Percentiles rank a stretch among this genome's conserved stretches.
These are phyloP conservation scores for Suaeda aralocaspica DNA, from an alignment of 148 eudicot genomes.

Conservation along the genomic window DNA sequence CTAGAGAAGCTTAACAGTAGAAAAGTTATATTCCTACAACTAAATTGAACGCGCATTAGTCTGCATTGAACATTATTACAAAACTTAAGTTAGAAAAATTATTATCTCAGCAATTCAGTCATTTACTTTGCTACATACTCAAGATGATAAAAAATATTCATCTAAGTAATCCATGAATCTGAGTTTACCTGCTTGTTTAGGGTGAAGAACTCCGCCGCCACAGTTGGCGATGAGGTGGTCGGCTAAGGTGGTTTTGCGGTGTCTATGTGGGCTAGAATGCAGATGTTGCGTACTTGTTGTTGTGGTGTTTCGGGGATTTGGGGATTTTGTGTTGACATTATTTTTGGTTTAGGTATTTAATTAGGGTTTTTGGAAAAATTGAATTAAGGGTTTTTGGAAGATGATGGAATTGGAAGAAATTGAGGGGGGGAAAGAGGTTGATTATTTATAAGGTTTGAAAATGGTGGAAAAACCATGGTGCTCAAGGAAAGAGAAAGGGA, in stretches of 20 bases:
- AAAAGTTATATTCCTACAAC: too few species aligned
- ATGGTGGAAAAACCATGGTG: background rate
- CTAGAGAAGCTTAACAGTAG: too few species aligned
- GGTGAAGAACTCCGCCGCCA: slow-evolving; percentile 81
- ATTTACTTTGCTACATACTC: too few species aligned
- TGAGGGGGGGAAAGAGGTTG: background rate
- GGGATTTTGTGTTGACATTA: background rate
- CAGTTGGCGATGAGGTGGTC: slow-evolving; percentile 79
- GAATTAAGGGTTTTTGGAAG: too few species aligned
- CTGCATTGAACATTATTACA: too few species aligned
- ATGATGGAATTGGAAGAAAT: background rate
- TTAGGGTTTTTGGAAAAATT: background rate
- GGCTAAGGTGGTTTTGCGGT: slow-evolving; percentile 91
- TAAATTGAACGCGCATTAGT: too few species aligned
- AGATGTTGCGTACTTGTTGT: slow-evolving; percentile 60
- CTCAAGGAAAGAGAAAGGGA: background rate
- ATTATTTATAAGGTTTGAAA: background rate
- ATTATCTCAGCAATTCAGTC: too few species aligned
- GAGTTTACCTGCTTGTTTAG: slow-evolving; percentile 80
- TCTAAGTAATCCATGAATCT: slow-evolving; percentile 83
- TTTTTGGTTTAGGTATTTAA: background rate
- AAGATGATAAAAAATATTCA: too few species aligned
- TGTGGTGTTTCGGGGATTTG: slow-evolving; percentile 18
- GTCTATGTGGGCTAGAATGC: slow-evolving; percentile 94
- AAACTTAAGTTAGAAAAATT: too few species aligned